A percentile compares a stretch with the other conserved stretches of the same genome.
These are phyloP conservation scores for Aspergillus conjunctus DNA, from an alignment of 495 filamentous ascomycete genomes.

Conservation along the genomic window DNA sequence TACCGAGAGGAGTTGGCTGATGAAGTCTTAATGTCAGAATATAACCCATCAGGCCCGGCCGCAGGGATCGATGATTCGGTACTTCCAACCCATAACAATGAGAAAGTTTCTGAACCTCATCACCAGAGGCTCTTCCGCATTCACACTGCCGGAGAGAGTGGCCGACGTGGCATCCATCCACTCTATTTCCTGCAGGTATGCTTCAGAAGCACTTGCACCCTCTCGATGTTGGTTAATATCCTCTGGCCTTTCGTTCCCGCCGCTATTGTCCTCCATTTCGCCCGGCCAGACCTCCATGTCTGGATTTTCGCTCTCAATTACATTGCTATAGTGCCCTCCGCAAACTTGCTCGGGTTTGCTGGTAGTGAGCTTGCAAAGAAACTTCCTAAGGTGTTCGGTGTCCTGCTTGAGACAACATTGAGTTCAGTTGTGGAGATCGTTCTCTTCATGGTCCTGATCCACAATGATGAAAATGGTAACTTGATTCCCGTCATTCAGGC, in stretches of 20 bases:
- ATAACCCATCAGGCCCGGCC: not conserved
- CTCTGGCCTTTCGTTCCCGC: constrained; percentile 77
- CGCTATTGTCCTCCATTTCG: constrained; percentile 67
- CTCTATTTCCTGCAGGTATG: constrained; percentile 61
- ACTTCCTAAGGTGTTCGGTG: constrained; percentile 73
- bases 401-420: constrained; percentile 75
- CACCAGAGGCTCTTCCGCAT: constrained; percentile 45
- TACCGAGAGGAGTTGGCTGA: constrained; percentile 5
- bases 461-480: constrained; percentile 42
- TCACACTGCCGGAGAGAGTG: constrained; percentile 65
- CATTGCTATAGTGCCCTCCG: constrained; percentile 83
- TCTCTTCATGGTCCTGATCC: constrained; percentile 72
- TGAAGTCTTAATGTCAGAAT: constrained; percentile 6
- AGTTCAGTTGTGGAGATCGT: constrained; percentile 81
- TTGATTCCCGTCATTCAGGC: constrained; percentile 76
- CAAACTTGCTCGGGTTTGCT: constrained; percentile 85
- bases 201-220: constrained; percentile 57
- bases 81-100: constrained; percentile 33
- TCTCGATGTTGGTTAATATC: constrained; percentile 62
- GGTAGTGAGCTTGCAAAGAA: constrained; percentile 80
- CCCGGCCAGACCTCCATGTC: constrained; percentile 59
- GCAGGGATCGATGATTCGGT: constrained; percentile 21
- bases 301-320: constrained; percentile 73
- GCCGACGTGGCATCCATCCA: constrained; percentile 62
- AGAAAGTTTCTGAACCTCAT: constrained; percentile 23